Conservation (phyloP, 169 alveolate species). For the Eimeria acervulina region DNA sequence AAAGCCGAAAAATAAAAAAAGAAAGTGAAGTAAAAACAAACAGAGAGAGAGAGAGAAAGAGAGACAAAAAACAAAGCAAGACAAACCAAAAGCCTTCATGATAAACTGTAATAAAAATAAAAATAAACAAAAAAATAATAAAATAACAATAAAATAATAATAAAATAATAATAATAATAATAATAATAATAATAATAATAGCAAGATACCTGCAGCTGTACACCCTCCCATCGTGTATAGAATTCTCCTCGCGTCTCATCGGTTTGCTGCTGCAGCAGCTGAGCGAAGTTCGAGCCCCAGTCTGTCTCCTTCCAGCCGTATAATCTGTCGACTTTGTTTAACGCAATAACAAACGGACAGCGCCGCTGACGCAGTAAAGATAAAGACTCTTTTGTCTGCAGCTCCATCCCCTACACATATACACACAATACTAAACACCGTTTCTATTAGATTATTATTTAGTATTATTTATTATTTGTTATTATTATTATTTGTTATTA, state of each 20-base stretch:
- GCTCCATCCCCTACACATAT: slow-evolving; percentile 96
- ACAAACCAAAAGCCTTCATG: too few relatives aligned
- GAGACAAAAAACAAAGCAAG: too few relatives aligned
- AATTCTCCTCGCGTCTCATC: slow-evolving; percentile 42
- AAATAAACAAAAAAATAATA: slow-evolving; percentile 72
- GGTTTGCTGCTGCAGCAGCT: slow-evolving; percentile 33
- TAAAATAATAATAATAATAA: too few relatives aligned
- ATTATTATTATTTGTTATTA: too few relatives aligned
- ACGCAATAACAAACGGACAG: slow-evolving; percentile 99
- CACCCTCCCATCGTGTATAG: slow-evolving; percentile 33
- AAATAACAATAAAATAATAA: too few relatives aligned
- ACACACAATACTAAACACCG: not conserved
- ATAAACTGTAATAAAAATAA: too few relatives aligned
- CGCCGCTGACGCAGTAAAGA: slow-evolving; percentile 93
- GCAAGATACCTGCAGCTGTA: slow-evolving; percentile 10
- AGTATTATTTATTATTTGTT: too few relatives aligned
- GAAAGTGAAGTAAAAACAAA: too few relatives aligned
- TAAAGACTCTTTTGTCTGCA: slow-evolving; percentile 97
- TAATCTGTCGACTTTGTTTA: slow-evolving; percentile 98
- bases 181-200: too few relatives aligned
- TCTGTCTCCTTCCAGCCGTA: slow-evolving; percentile 96
- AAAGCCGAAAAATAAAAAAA: too few relatives aligned
- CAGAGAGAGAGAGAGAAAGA: too few relatives aligned
- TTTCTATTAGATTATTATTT: too few relatives aligned
- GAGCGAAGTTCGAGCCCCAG: slow-evolving; percentile 64